Evolutionary conservation across 768 basidiomycete genomes (phyloP).

Genomic region (Agaricus sinodeliciosus): DNA sequence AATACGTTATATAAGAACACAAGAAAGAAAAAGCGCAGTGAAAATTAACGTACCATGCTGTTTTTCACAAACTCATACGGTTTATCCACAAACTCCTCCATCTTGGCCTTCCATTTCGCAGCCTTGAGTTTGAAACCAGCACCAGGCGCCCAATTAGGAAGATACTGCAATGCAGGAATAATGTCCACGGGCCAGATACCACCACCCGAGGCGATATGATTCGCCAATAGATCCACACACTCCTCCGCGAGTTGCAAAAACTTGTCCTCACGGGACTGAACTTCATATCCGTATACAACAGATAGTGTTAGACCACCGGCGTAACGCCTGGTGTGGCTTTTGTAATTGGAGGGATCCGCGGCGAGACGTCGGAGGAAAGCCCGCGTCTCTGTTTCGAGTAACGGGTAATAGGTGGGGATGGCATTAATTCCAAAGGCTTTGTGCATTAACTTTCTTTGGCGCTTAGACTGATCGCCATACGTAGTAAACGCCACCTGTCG

Average conservation of each 20-base stretch:
- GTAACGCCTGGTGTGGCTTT: constrained; percentile 40
- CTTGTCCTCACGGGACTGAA: constrained; percentile 27
- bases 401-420: constrained; percentile 51
- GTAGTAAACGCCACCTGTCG: constrained; percentile 55
- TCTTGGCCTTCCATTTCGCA: constrained; percentile 50
- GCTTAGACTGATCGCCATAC: constrained; percentile 55
- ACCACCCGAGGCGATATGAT: constrained; percentile 33
- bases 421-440: constrained; percentile 48
- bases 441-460: constrained; percentile 63
- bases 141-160: constrained; percentile 66
- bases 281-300: constrained; percentile 59
- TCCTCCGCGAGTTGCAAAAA: constrained; percentile 36
- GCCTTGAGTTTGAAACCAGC: constrained; percentile 61
- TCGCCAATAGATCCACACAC: constrained; percentile 32
- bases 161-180: constrained; percentile 40
- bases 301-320: constrained; percentile 50
- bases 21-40: not conserved
- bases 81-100: constrained; percentile 57
- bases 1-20: constrained; percentile 5
- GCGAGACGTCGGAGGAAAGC: constrained; percentile 52
- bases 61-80: constrained; percentile 56
- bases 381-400: constrained; percentile 50
- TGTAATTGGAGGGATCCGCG: constrained; percentile 31
- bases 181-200: constrained; percentile 48
- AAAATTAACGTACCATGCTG: constrained; percentile 40